A percentile compares a stretch with the other conserved stretches of the same genome.
Conservation (phyloP, 495 filamentous ascomycete genomes). For the Bombardia bombarda region DNA sequence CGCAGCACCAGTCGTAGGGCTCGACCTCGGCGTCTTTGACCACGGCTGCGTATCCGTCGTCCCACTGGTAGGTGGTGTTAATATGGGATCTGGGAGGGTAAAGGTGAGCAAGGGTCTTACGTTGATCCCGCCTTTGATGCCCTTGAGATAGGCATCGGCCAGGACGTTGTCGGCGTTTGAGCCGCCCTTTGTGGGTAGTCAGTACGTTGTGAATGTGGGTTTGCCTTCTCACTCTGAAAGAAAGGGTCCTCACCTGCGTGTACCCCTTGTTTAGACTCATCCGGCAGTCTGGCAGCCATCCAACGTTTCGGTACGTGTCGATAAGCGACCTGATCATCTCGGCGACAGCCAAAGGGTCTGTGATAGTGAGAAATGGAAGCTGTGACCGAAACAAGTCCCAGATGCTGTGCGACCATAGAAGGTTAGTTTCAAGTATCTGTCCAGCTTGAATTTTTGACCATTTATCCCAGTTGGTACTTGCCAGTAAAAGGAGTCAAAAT, state of each 20-base stretch:
- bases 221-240: too few species aligned
- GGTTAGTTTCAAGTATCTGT: too few species aligned
- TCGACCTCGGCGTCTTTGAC: conserved; percentile 71
- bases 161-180: conserved; percentile 74
- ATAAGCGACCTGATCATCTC: conserved; percentile 62
- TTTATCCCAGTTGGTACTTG: conserved; percentile 26
- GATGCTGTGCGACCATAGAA: conserved; percentile 21
- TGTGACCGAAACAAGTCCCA: conserved; percentile 72
- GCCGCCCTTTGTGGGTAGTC: conserved; percentile 41
- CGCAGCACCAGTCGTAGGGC: conserved; percentile 60
- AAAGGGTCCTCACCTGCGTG: conserved; percentile 41
- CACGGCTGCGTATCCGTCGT: conserved; percentile 62
- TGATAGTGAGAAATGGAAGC: conserved; percentile 60
- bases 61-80: conserved; percentile 37
- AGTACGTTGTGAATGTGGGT: too few species aligned
- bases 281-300: conserved; percentile 61
- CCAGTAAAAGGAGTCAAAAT: conserved; percentile 77
- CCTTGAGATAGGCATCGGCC: conserved; percentile 64
- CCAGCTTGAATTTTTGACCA: too few species aligned
- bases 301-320: conserved; percentile 64
- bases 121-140: conserved; percentile 53
- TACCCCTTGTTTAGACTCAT: conserved; percentile 59
- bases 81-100: background rate
- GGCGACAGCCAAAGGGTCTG: conserved; percentile 57
- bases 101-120: conserved; percentile 14